Conservation (phyloP, 805 yeast genomes). For the Komagataella ulmi region DNA sequence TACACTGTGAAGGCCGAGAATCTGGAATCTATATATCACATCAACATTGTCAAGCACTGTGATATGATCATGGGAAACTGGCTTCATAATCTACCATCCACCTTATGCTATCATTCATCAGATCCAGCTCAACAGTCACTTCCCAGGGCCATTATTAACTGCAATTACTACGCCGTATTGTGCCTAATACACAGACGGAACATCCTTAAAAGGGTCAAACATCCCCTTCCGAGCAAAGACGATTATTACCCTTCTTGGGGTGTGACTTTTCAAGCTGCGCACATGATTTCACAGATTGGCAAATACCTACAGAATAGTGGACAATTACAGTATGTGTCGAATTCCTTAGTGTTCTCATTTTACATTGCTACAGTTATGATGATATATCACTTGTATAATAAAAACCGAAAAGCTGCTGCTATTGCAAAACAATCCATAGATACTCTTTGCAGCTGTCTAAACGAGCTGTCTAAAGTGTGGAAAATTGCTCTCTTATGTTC, state of each 20-base stretch:
- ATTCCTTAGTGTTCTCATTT: conserved; percentile 35
- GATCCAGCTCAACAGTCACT: conserved; percentile 15
- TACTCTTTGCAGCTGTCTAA: conserved; percentile 17
- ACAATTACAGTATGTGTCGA: conserved; percentile 39
- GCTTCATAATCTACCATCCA: conserved; percentile 51
- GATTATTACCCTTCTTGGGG: conserved; percentile 61
- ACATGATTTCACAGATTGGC: conserved; percentile 53
- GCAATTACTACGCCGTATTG: conserved; percentile 4
- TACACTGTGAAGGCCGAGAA: conserved; percentile 35
- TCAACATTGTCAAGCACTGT: conserved; percentile 29
- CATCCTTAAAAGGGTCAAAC: conserved; percentile 3
- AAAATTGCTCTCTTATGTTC: conserved; percentile 38
- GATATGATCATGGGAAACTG: conserved; percentile 64
- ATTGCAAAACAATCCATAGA: conserved; percentile 16
- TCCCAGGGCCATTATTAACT: conserved; percentile 2
- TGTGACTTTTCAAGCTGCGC: conserved; percentile 69
- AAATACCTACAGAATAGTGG: conserved; percentile 36
- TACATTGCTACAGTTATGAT: conserved; percentile 46
- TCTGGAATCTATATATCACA: conserved; percentile 20
- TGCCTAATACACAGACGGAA: conserved; percentile 4
- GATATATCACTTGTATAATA: conserved; percentile 38
- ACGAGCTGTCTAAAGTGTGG: conserved; percentile 35
- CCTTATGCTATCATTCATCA: conserved; percentile 39
- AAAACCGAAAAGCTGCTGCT: conserved; percentile 20
- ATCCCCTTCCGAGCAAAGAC: conserved; percentile 16